phyloP scores from a whole-genome alignment of 2,329 filamentous ascomycete genomes.

The Scleromitrula shiraiana region DNA sequence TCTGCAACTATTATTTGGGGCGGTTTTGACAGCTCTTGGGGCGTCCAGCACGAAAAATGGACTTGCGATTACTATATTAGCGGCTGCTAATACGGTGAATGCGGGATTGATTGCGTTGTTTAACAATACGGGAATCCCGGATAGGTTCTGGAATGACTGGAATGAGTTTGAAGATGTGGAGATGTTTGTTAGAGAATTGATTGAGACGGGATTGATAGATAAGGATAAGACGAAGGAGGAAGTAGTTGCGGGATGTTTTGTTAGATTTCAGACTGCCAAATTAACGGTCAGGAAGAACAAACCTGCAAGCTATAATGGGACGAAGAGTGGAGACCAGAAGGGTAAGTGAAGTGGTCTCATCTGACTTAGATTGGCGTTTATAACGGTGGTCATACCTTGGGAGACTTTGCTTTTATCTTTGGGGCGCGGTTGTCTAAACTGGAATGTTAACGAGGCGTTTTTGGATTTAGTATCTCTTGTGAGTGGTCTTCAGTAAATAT shows the following conservation, averaged over 20 bases:
- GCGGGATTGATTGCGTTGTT: conserved; percentile 16
- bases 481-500: too few species aligned
- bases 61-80: conserved; percentile 18
- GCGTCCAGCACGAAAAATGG: conserved; percentile 10
- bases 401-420: too few species aligned
- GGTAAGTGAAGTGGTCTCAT: background rate
- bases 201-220: conserved; percentile 12
- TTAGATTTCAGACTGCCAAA: conserved; percentile 10
- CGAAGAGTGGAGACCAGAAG: background rate
- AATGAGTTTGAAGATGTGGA: conserved; percentile 19
- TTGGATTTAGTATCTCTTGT: background rate
- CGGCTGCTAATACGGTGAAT: conserved; percentile 18
- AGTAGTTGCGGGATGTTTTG: conserved; percentile 11
- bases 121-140: conserved; percentile 19
- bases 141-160: conserved; percentile 17
- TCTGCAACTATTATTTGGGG: conserved; percentile 21
- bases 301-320: conserved; percentile 6
- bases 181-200: conserved; percentile 11
- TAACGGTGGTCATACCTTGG: too few species aligned
- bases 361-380: background rate
- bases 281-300: conserved; percentile 11
- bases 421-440: too few species aligned
- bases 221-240: conserved; percentile 7
- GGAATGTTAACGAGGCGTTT: too few species aligned
- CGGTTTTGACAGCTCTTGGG: conserved; percentile 20